Evolutionary conservation across 176 grass and related monocot species (phyloP), one percentile per base, ranked within the genome.

Genomic region (Triticum dicoccoides): DNA sequence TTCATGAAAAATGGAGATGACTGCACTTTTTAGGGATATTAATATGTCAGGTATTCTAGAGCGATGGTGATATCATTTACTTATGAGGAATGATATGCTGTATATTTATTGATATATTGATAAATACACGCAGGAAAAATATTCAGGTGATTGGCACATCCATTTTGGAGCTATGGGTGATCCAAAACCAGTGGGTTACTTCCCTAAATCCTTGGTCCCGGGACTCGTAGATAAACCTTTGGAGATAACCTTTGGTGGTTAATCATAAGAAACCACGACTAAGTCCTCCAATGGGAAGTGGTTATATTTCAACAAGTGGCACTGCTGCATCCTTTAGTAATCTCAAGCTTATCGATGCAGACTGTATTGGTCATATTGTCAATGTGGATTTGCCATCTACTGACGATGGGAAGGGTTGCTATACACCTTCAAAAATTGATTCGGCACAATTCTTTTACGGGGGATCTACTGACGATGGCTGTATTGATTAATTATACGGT

Each of bases 271-370:
- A 27, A 47, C 70, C 70, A 45, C 39, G 21, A 47, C 20, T 7
- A 8, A 73, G 70, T 73, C 38, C 70, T 73, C 70, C 70, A 14
- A 73, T 47, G 38, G 70, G 70, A 73, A 73, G 70, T 73, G 20
- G 39, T 5, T 73, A 73, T 41, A 0, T 47, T 45, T 4, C 70
- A 73, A 2, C 21, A 6, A 45, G n/a, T 8, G 38, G n/a, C 1
- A 73, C 14, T 7, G 39, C n/a, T 45, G 39, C 70, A 44, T 73
- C 70, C n/a, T 47, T 73, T n/a, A 47, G 10, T 23, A 25, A 3
- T 11, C 39, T 73, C 21, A 47, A 23, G 2, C 6, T 73, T 73
- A 47, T 73, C 5, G n/a, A 73, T 27, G n/a, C 2, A 44, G 38
- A 73, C 2, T 1, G 11, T 14, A 7, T 15, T 15, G 8, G 24